Percentiles rank a stretch among this genome's conserved stretches.
Evolutionary conservation across 2,329 filamentous ascomycete species (phyloP).

Genomic region (Fonsecaea pugnacius): DNA sequence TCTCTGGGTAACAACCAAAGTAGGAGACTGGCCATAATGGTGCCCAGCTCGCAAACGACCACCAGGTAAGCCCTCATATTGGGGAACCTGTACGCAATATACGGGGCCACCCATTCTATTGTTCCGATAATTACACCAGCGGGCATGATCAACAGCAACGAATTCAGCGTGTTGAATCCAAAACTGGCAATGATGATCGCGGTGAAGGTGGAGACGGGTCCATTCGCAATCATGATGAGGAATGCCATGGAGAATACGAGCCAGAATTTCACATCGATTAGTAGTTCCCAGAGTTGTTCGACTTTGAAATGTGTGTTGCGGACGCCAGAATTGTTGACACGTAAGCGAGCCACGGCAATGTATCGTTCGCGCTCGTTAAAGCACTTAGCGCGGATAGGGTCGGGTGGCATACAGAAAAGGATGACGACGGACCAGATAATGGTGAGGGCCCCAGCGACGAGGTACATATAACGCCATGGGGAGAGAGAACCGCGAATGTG

Average conservation of each 20-base stretch:
- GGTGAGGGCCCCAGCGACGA: constrained; percentile 66
- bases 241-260: constrained; percentile 69
- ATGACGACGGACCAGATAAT: constrained; percentile 62
- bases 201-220: constrained; percentile 67
- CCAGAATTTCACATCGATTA: constrained; percentile 65
- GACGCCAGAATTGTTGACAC: constrained; percentile 66
- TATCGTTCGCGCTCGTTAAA: constrained; percentile 65
- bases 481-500: constrained; percentile 62
- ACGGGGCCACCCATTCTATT: constrained; percentile 48
- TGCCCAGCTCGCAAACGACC: constrained; percentile 49
- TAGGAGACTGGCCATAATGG: constrained; percentile 49
- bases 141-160: constrained; percentile 65
- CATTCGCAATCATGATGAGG: constrained; percentile 70
- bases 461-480: constrained; percentile 72
- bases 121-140: constrained; percentile 47
- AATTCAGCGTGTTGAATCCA: constrained; percentile 65
- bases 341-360: constrained; percentile 66
- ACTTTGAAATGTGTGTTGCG: constrained; percentile 64
- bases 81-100: constrained; percentile 47
- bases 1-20: constrained; percentile 52
- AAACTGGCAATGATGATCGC: constrained; percentile 73
- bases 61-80: constrained; percentile 48
- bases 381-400: constrained; percentile 71
- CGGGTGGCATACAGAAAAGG: constrained; percentile 67
- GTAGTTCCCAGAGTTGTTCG: constrained; percentile 61